Evolutionary conservation across 2,329 filamentous ascomycete genomes (phyloP).

Genomic region (Botrytis cinerea): DNA sequence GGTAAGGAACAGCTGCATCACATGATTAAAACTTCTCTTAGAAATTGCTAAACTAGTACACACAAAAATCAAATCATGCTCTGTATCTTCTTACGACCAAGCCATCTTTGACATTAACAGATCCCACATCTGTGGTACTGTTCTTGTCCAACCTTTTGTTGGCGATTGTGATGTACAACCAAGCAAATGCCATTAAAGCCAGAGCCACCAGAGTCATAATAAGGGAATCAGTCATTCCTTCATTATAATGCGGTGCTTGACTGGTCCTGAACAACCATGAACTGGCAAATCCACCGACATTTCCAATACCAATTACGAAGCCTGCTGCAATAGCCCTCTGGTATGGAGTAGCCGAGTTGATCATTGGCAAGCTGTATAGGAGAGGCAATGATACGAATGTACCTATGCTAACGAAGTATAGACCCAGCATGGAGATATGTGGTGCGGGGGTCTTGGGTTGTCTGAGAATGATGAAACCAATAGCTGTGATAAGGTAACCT

Average conservation of each 20-base stretch:
- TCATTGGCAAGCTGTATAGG: conserved; percentile 66
- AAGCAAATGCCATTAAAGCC: conserved; percentile 22
- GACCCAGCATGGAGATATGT: conserved; percentile 50
- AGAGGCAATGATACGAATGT: conserved; percentile 64
- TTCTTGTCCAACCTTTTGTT: conserved; percentile 24
- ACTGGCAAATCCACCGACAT: conserved; percentile 64
- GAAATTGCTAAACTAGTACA: neutral
- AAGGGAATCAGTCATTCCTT: conserved; percentile 47
- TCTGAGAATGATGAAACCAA: conserved; percentile 44
- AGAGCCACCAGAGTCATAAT: conserved; percentile 24
- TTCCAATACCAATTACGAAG: conserved; percentile 66
- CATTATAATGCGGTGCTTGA: conserved; percentile 64
- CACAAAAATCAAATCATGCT: neutral
- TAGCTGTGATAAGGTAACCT: conserved; percentile 37
- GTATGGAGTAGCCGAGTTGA: conserved; percentile 63
- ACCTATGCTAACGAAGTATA: conserved; percentile 65
- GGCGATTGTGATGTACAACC: conserved; percentile 23
- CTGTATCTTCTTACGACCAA: conserved; percentile 6
- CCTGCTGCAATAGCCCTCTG: conserved; percentile 53
- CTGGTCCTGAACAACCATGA: conserved; percentile 63
- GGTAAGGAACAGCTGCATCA: neutral
- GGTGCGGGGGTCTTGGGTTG: conserved; percentile 30
- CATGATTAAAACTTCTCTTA: neutral
- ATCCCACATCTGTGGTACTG: neutral
- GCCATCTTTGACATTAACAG: neutral